A percentile compares a stretch with the other conserved stretches of the same genome.
phyloP scores from a whole-genome alignment of 768 basidiomycete species.

The Lactarius hengduanensis region DNA sequence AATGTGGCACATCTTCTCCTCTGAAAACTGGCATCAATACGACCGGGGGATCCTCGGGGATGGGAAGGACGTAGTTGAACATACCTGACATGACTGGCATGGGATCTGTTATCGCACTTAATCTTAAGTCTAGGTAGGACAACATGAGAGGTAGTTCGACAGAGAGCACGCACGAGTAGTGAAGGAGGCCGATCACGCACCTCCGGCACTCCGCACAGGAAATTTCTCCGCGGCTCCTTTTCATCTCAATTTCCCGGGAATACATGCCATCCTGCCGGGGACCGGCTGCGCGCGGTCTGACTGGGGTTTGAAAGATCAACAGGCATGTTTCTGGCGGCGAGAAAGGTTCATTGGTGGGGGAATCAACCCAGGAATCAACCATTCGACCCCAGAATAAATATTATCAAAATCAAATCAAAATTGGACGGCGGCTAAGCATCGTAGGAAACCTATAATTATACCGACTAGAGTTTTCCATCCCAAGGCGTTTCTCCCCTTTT shows the following conservation, averaged over 20 bases:
- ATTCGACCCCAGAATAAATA: no score
- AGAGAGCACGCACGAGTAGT: conserved; percentile 2
- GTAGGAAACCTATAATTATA: conserved; percentile 8
- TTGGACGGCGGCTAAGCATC: not conserved
- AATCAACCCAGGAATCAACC: no score
- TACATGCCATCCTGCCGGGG: conserved; percentile 51
- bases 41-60: not conserved
- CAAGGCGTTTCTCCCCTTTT: not conserved
- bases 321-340: conserved; percentile 44
- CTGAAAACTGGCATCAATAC: conserved; percentile 33
- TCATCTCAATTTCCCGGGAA: conserved; percentile 68
- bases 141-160: conserved; percentile 7
- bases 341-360: conserved; percentile 6
- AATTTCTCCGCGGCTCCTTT: conserved; percentile 71
- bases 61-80: conserved; percentile 11
- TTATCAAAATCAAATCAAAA: no score
- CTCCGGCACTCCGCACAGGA: conserved; percentile 78
- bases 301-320: conserved; percentile 52
- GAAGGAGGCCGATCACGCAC: conserved; percentile 47
- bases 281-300: conserved; percentile 45
- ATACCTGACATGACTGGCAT: conserved; percentile 71
- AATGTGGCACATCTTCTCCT: conserved; percentile 65
- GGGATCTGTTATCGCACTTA: conserved; percentile 80
- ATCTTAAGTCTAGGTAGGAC: conserved; percentile 62
- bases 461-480: not conserved